Percentiles rank a stretch among this genome's conserved stretches.
These are phyloP conservation scores for Populus hybrid DNA, from an alignment of 441 rosid species.

Conservation along the genomic window DNA sequence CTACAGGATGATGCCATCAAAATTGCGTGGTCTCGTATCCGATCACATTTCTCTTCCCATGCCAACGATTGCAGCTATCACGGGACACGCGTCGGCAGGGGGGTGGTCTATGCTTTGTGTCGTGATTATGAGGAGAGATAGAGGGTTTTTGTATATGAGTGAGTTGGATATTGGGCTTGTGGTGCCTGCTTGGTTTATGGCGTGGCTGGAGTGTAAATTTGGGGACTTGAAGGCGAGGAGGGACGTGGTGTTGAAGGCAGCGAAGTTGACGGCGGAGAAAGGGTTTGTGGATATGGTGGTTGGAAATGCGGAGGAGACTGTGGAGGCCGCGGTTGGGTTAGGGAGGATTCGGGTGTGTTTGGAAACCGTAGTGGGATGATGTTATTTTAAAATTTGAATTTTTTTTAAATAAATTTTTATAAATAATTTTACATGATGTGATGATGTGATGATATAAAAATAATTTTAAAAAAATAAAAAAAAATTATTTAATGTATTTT, in stretches of 20 bases:
- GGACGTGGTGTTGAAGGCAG: conserved; percentile 46
- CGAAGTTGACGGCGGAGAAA: conserved; percentile 46
- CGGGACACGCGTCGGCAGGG: conserved; percentile 77
- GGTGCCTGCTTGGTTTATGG: conserved; percentile 37
- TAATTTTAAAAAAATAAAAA: no score
- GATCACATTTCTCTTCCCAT: conserved; percentile 67
- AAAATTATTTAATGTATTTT: no score
- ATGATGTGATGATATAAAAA: no score
- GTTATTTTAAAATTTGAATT: no score
- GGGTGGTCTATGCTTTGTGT: conserved; percentile 42
- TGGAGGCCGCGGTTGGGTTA: conserved; percentile 37
- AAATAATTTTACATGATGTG: no score
- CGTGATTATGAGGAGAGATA: conserved; percentile 73
- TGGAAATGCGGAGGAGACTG: conserved; percentile 43
- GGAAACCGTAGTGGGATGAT: no score
- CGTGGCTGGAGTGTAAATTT: conserved; percentile 36
- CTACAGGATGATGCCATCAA: conserved; percentile 31
- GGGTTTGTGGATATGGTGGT: conserved; percentile 42
- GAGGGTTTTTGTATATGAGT: conserved; percentile 72
- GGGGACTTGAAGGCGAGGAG: conserved; percentile 36
- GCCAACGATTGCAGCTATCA: conserved; percentile 72
- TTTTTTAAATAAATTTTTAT: no score
- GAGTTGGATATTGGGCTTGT: conserved; percentile 54
- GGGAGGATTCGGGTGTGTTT: conserved; percentile 27
- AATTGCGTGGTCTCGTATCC: conserved; percentile 35